Percentiles rank a stretch among this genome's conserved stretches.
Evolutionary conservation across 495 filamentous ascomycete species (phyloP).

Genomic region (Talaromyces liani): DNA sequence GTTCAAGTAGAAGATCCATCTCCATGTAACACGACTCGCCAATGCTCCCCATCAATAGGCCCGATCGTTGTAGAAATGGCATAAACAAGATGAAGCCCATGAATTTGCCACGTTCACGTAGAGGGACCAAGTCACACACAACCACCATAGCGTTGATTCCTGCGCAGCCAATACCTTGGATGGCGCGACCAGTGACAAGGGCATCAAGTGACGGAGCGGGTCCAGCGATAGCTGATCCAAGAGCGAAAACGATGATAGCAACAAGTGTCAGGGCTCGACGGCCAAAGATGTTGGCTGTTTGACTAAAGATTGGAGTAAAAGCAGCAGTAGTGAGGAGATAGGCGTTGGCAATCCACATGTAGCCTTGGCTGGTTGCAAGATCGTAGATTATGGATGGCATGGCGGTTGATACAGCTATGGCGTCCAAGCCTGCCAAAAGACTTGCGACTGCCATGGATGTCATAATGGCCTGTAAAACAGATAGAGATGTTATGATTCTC

Average conservation of each 20-base stretch:
- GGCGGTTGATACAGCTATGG: slow-evolving; percentile 29
- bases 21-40: slow-evolving; percentile 17
- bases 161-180: slow-evolving; percentile 30
- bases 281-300: slow-evolving; percentile 11
- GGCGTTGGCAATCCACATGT: slow-evolving; percentile 32
- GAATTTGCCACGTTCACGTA: slow-evolving; percentile 23
- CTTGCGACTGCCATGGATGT: slow-evolving; percentile 4
- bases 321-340: slow-evolving; percentile 25
- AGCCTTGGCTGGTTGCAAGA: slow-evolving; percentile 21
- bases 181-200: slow-evolving; percentile 23
- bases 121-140: slow-evolving; percentile 24
- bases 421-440: slow-evolving; percentile 20
- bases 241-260: slow-evolving; percentile 11
- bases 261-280: slow-evolving; percentile 10
- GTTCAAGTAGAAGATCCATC: slow-evolving; percentile 30
- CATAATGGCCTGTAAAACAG: neutral
- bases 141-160: slow-evolving; percentile 27
- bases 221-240: slow-evolving; percentile 17
- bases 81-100: slow-evolving; percentile 18
- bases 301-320: slow-evolving; percentile 7
- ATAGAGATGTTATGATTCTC: neutral
- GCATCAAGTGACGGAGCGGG: slow-evolving; percentile 7
- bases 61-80: slow-evolving; percentile 20
- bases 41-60: slow-evolving; percentile 22
- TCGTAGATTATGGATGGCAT: slow-evolving; percentile 29